Evolutionary conservation across 106 monocot species (phyloP), one percentile per base, ranked within the genome.

Genomic region (Allium fistulosum): DNA sequence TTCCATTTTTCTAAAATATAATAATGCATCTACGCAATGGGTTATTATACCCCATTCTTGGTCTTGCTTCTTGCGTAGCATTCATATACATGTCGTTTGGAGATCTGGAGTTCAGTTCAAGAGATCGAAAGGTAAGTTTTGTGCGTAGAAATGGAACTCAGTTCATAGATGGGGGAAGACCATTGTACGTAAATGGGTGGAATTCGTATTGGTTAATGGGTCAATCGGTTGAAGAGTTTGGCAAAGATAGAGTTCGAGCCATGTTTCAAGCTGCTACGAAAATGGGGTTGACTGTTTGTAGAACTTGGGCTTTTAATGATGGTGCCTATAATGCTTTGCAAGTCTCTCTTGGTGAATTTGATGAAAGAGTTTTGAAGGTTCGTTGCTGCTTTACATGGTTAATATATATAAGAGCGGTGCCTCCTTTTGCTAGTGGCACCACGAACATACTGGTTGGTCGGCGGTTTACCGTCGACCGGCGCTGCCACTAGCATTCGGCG

Each of bases 241-340:
- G 81, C 74, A 76, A 87, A 72, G 77, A 78, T 4, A 82, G 86
- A 73, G 84, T 96, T 11, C 49, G 65, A 11, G 71, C 51, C 5
- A 82, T 96, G 66, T 75, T 96, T 13, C 73, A 71, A 46, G 67
- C 58, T 11, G 91, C 80, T 4, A 72, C 83, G 12, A 66, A 65
- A 52, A 84, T 96, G 86, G 96, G 96, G 8, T 88, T 96, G 61
- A 92, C 92, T 13, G 96, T 96, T 7, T 96, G 96, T 71, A 82
- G 96, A 57, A 88, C 96, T 12, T 96, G 96, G 96, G 96, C 91
- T 8, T 96, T 96, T 76, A 96, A 96, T 67, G 96, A 96, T 70
- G 96, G 96, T 4, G 48, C 84, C 17, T 79, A 96, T 76, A 83
- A 92, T 75, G 96, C 96, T 10, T 79, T 96, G 28, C 96, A 96